phyloP scores from a whole-genome alignment of 768 basidiomycete species.

The Leccinum subgranulosum region DNA sequence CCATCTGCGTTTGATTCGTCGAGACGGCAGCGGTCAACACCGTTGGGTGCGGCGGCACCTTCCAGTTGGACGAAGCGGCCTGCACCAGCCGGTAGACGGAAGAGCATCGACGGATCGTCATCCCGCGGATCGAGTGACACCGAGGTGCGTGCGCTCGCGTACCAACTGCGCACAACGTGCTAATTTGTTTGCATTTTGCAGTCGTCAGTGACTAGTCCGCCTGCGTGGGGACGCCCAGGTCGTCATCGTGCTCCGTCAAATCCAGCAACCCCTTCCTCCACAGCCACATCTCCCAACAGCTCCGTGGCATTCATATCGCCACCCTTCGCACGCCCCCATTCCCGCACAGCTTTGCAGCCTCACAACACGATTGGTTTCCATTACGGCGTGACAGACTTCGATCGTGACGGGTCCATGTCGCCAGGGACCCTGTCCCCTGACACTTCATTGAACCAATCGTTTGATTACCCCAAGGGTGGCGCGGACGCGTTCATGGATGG shows the following conservation, averaged over 20 bases:
- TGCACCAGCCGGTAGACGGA: slow-evolving; percentile 61
- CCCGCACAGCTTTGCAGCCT: slow-evolving; percentile 55
- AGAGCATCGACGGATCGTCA: slow-evolving; percentile 63
- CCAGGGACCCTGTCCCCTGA: slow-evolving; percentile 37
- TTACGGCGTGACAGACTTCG: slow-evolving; percentile 41
- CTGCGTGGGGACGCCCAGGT: slow-evolving; percentile 42
- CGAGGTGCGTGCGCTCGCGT: slow-evolving; percentile 48
- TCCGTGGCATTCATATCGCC: slow-evolving; percentile 41
- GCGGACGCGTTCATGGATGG: slow-evolving; percentile 43
- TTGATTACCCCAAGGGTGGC: slow-evolving; percentile 35
- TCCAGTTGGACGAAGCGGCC: slow-evolving; percentile 78
- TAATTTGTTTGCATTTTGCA: slow-evolving; percentile 14
- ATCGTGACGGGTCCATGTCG: slow-evolving; percentile 25
- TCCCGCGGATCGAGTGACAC: slow-evolving; percentile 58
- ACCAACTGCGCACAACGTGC: background rate
- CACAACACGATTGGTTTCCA: slow-evolving; percentile 39
- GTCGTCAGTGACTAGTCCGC: slow-evolving; percentile 39
- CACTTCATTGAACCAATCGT: slow-evolving; percentile 29
- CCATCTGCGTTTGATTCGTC: slow-evolving; percentile 68
- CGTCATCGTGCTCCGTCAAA: slow-evolving; percentile 71
- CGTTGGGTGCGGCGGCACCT: slow-evolving; percentile 55
- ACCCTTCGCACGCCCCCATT: slow-evolving; percentile 57
- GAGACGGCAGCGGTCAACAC: slow-evolving; percentile 67
- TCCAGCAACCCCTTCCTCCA: slow-evolving; percentile 44
- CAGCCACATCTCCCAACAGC: slow-evolving; percentile 40